These are phyloP conservation scores for Puccinia brachypodii DNA, from an alignment of 1,284 basidiomycete species.

Conservation along the genomic window DNA sequence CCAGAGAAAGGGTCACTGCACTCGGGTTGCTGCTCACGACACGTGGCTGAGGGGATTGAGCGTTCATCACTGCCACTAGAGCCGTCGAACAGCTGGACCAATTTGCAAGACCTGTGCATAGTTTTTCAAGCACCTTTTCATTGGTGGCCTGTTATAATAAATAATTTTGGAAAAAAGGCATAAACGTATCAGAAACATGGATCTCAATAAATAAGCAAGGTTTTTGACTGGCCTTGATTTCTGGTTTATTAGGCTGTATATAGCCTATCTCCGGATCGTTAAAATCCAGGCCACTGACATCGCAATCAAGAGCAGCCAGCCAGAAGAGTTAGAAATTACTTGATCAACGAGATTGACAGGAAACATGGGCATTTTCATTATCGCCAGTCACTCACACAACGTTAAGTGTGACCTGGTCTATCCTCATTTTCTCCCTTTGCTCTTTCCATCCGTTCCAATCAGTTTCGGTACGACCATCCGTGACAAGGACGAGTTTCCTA, in stretches of 20 bases:
- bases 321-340: neutral
- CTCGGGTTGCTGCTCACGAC: neutral
- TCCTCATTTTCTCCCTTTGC: conserved; percentile 11
- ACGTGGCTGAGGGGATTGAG: conserved; percentile 24
- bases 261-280: conserved; percentile 20
- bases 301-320: neutral
- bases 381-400: conserved; percentile 30
- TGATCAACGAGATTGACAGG: neutral
- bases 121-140: neutral
- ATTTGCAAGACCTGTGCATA: conserved; percentile 24
- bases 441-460: conserved; percentile 34
- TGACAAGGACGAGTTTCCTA: conserved; percentile 32
- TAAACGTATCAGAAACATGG: neutral
- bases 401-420: conserved; percentile 1
- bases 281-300: conserved; percentile 39
- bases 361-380: neutral
- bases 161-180: neutral
- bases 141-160: conserved; percentile 2
- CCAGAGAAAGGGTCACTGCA: conserved; percentile 22
- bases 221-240: conserved; percentile 20
- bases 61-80: conserved; percentile 16
- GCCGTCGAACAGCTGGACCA: conserved; percentile 25
- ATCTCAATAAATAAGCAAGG: neutral
- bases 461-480: conserved; percentile 15
- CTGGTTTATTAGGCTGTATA: conserved; percentile 32